Percentiles rank a stretch among this genome's conserved stretches.
These are phyloP conservation scores for Phytophthora crassamura DNA, from an alignment of 352 stramenopile species.

Conservation along the genomic window DNA sequence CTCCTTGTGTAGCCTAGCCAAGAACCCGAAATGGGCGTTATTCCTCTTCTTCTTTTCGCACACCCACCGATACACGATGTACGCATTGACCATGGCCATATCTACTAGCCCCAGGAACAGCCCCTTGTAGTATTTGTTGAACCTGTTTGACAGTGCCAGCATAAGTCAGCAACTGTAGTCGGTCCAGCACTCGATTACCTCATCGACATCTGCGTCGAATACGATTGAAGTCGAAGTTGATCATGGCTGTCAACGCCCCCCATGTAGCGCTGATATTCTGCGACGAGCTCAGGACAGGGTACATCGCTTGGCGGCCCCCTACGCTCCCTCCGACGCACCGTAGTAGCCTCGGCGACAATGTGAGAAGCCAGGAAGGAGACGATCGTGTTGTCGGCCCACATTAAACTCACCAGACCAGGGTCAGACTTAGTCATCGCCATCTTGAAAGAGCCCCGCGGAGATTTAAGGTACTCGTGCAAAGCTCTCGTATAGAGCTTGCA, in stretches of 20 bases:
- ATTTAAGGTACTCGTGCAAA: not conserved
- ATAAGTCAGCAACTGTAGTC: not conserved
- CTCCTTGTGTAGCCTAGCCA: conserved; percentile 6
- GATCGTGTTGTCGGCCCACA: conserved; percentile 1
- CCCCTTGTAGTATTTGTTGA: conserved; percentile 27
- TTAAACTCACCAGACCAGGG: not conserved
- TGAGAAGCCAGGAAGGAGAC: conserved; percentile 11
- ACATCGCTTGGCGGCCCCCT: not conserved
- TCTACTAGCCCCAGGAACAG: conserved; percentile 25
- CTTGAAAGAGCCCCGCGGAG: not conserved
- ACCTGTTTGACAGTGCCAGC: not conserved
- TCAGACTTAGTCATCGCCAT: conserved; percentile 1
- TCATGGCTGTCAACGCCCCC: conserved; percentile 25
- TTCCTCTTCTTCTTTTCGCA: conserved; percentile 8
- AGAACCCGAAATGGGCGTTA: conserved; percentile 4
- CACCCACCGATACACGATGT: conserved; percentile 16
- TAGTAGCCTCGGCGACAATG: not conserved
- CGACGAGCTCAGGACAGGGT: not conserved
- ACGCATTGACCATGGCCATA: conserved; percentile 32
- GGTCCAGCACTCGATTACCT: conserved; percentile 9
- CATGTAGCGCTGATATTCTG: conserved; percentile 12
- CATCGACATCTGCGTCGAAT: conserved; percentile 23
- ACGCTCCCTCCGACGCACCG: not conserved
- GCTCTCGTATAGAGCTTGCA: too few relatives aligned
- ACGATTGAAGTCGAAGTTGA: conserved; percentile 26